These are phyloP conservation scores for Pyropia haitanensis DNA, from an alignment of 23 red algal genomes.

Conservation along the genomic window DNA sequence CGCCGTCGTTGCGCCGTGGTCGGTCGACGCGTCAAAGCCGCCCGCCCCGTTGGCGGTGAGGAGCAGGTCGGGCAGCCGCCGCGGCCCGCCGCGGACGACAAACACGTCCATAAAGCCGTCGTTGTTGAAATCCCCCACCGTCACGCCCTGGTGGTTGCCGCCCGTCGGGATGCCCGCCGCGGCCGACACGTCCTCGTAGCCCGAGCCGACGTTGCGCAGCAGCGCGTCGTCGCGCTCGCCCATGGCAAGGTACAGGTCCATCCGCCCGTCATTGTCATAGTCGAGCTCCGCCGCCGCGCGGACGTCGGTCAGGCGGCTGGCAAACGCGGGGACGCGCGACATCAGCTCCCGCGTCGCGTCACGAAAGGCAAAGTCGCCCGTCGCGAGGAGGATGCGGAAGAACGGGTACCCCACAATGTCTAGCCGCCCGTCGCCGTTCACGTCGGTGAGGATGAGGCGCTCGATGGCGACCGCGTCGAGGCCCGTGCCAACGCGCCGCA, in stretches of 20 bases:
- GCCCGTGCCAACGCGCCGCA: too few relatives aligned
- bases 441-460: slow-evolving; percentile 7
- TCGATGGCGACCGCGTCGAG: too few relatives aligned
- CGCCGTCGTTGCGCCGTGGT: background rate
- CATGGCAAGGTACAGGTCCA: slow-evolving; percentile 39
- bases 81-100: background rate
- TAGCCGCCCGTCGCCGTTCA: slow-evolving; percentile 20
- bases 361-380: slow-evolving; percentile 1
- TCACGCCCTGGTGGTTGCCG: slow-evolving; percentile 17
- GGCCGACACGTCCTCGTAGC: slow-evolving; percentile 22
- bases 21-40: slow-evolving; percentile 16
- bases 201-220: slow-evolving; percentile 11
- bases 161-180: slow-evolving; percentile 31
- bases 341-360: slow-evolving; percentile 5
- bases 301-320: background rate
- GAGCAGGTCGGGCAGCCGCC: slow-evolving; percentile 11
- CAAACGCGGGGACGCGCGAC: too few relatives aligned
- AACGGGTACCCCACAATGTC: slow-evolving; percentile 12
- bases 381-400: slow-evolving; percentile 3
- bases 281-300: slow-evolving; percentile 40
- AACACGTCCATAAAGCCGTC: slow-evolving; percentile 43
- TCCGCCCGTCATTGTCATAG: slow-evolving; percentile 49
- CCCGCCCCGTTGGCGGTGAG: slow-evolving; percentile 25
- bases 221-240: slow-evolving; percentile 17
- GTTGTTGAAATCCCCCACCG: slow-evolving; percentile 53